A percentile compares a stretch with the other conserved stretches of the same genome.
Conservation (phyloP, 768 basidiomycete genomes). For the Psilocybe cubensis region DNA sequence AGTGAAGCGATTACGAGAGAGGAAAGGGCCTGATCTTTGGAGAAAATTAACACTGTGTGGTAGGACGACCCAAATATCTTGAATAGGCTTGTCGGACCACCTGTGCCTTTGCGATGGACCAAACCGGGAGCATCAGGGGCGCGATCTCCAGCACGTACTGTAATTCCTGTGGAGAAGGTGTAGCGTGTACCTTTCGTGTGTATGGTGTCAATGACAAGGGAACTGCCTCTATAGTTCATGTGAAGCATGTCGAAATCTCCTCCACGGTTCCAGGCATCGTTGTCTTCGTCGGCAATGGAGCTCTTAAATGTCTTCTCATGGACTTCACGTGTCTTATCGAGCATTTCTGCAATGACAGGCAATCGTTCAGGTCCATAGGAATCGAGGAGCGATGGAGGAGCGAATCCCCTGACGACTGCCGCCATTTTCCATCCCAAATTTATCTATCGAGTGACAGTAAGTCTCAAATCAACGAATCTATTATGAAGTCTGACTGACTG, state of each 20-base stretch:
- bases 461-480: not conserved
- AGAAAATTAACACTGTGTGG: conserved; percentile 40
- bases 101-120: conserved; percentile 1
- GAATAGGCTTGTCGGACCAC: conserved; percentile 13
- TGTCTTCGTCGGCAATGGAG: conserved; percentile 6
- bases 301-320: conserved; percentile 13
- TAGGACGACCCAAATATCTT: conserved; percentile 30
- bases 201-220: conserved; percentile 44
- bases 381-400: conserved; percentile 29
- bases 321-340: conserved; percentile 29
- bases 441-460: conserved; percentile 32
- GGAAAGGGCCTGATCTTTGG: conserved; percentile 4
- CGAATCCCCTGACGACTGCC: conserved; percentile 31
- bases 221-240: conserved; percentile 56
- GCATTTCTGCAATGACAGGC: conserved; percentile 41
- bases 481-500: conserved; percentile 2
- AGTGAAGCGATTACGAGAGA: not conserved
- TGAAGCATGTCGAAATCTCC: conserved; percentile 43
- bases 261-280: conserved; percentile 11
- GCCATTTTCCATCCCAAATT: conserved; percentile 43
- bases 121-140: conserved; percentile 45
- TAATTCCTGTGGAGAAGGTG: conserved; percentile 27
- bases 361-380: conserved; percentile 36
- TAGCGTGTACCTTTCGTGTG: conserved; percentile 21
- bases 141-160: conserved; percentile 43